These are phyloP conservation scores for Isoetes taiwanensis DNA, from an alignment of 75 land plant species.

Conservation along the genomic window DNA sequence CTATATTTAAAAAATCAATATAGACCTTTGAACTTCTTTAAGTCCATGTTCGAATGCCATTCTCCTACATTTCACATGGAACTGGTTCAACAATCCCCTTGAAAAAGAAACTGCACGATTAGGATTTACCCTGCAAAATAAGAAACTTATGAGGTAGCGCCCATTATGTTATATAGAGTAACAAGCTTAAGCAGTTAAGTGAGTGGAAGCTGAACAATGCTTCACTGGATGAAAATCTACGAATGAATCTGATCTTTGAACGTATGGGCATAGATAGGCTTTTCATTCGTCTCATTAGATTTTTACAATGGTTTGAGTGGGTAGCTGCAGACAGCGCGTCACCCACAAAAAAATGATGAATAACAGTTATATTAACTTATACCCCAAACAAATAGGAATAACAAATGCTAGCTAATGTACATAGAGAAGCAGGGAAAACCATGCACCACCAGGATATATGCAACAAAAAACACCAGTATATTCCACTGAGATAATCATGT, in stretches of 20 bases:
- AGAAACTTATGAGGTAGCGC: not conserved
- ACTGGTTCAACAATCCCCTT: slow-evolving; percentile 48
- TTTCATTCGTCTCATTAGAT: no score
- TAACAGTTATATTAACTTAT: no score
- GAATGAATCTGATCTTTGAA: not conserved
- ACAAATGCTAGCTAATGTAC: no score
- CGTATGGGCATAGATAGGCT: not conserved
- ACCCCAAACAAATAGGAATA: no score
- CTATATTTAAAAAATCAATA: not conserved
- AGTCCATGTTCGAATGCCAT: slow-evolving; percentile 44
- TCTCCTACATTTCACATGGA: slow-evolving; percentile 62
- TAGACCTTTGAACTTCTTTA: slow-evolving; percentile 67
- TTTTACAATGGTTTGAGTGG: no score
- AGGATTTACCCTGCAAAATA: slow-evolving; percentile 40
- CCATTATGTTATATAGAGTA: not conserved
- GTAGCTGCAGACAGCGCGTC: no score
- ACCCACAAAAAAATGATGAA: no score
- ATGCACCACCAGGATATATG: no score
- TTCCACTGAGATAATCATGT: no score
- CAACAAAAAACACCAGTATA: no score
- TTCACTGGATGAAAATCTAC: not conserved
- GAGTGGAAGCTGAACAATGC: not conserved
- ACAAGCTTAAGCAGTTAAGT: not conserved
- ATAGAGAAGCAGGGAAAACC: no score
- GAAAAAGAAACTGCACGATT: slow-evolving; percentile 60